Percentiles rank a stretch among this genome's conserved stretches.
These are phyloP conservation scores for Zopfia rhizophila DNA, from an alignment of 2,329 filamentous ascomycete genomes.

Conservation along the genomic window DNA sequence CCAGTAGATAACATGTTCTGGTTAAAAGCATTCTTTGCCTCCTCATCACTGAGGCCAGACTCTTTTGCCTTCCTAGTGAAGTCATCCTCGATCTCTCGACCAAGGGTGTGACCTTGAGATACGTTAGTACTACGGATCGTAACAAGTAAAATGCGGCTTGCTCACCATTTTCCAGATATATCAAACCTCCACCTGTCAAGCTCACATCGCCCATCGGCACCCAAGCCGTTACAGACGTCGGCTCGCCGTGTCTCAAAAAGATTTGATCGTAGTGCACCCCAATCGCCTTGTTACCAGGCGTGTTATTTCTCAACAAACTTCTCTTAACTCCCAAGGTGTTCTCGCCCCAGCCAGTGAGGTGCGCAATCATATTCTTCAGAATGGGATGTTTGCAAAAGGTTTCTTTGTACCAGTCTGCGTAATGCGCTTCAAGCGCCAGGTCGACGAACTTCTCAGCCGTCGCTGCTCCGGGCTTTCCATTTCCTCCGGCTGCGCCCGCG, in stretches of 20 bases:
- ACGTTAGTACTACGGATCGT: constrained; percentile 3
- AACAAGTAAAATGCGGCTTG: background rate
- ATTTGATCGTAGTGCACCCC: constrained; percentile 71
- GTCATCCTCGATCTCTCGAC: constrained; percentile 61
- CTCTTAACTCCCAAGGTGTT: constrained; percentile 59
- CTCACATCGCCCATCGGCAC: constrained; percentile 66
- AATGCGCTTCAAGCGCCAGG: constrained; percentile 65
- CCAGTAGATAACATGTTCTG: constrained; percentile 69
- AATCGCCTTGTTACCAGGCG: constrained; percentile 66
- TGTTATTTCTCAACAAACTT: constrained; percentile 67
- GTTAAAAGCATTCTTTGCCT: constrained; percentile 60
- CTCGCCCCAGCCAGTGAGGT: constrained; percentile 65
- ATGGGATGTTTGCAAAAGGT: constrained; percentile 65
- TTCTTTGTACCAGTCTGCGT: constrained; percentile 57
- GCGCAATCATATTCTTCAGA: constrained; percentile 61
- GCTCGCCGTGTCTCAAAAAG: constrained; percentile 65
- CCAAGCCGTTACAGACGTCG: constrained; percentile 67
- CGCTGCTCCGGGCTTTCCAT: constrained; percentile 56
- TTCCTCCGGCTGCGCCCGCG: constrained; percentile 58
- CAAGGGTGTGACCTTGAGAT: constrained; percentile 55
- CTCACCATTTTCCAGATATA: constrained; percentile 65
- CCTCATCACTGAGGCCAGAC: constrained; percentile 62
- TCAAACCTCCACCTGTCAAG: constrained; percentile 66
- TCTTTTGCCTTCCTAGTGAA: constrained; percentile 62
- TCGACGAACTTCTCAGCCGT: constrained; percentile 59